Conservation (phyloP, 73 alveolate species). For the Paramecium primaurelia region DNA sequence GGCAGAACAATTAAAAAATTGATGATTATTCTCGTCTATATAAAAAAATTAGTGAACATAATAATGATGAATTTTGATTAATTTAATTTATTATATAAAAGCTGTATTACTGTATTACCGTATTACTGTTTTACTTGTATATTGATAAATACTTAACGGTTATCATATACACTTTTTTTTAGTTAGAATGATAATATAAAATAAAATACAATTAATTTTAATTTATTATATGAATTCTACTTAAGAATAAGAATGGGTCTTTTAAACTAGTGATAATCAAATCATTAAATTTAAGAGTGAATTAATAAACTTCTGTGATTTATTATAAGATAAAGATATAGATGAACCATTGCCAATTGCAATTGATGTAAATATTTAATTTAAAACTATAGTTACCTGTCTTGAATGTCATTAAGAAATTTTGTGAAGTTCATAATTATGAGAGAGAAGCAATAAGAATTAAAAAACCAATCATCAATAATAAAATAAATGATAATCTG, state of each 20-base stretch:
- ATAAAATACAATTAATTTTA: neutral
- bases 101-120: neutral
- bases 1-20: conserved; percentile 13
- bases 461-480: neutral
- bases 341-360: neutral
- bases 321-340: neutral
- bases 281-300: neutral
- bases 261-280: neutral
- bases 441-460: neutral
- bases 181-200: neutral
- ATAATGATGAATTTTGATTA: conserved; percentile 34
- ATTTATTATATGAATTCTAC: neutral
- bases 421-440: neutral
- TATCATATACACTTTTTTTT: no score
- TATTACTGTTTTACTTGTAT: neutral
- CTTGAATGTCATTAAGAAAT: neutral
- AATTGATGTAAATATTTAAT: neutral
- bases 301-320: neutral
- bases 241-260: neutral
- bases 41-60: conserved; percentile 25
- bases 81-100: neutral
- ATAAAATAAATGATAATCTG: neutral
- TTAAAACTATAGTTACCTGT: neutral
- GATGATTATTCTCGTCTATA: conserved; percentile 36
- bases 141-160: neutral